These are phyloP conservation scores for Fusarium gaditjirri DNA, from an alignment of 2,329 filamentous ascomycete species.

Conservation along the genomic window DNA sequence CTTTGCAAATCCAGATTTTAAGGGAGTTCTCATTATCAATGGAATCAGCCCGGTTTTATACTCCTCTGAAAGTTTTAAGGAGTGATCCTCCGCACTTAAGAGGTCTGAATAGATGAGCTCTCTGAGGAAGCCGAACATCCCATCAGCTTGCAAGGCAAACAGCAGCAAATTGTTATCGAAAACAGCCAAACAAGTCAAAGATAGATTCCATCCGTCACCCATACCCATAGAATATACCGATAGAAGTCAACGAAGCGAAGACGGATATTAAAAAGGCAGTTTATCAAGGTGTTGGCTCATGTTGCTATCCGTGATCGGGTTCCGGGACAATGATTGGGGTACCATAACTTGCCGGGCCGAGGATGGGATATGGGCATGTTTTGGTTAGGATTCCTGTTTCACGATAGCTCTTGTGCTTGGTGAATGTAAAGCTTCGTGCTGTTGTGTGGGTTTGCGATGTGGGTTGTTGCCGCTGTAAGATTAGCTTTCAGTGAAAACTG, in stretches of 20 bases:
- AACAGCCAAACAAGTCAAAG: neutral
- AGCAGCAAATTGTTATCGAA: slow-evolving; percentile 15
- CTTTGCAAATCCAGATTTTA: neutral
- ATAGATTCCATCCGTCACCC: neutral
- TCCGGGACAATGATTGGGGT: slow-evolving; percentile 16
- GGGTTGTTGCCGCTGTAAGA: neutral
- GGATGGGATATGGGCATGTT: slow-evolving; percentile 10
- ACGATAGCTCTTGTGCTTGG: slow-evolving; percentile 1
- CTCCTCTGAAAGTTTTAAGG: neutral
- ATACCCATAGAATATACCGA: neutral
- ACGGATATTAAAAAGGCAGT: neutral
- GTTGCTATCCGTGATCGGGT: slow-evolving; percentile 21
- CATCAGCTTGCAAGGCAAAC: slow-evolving; percentile 20
- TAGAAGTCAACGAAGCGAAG: neutral
- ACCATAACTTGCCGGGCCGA: slow-evolving; percentile 30
- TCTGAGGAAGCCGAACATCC: neutral
- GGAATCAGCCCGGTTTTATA: neutral
- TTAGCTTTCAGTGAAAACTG: neutral
- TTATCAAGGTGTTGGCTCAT: slow-evolving; percentile 35
- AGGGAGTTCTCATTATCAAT: neutral
- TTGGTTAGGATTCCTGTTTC: neutral
- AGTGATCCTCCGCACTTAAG: slow-evolving; percentile 14
- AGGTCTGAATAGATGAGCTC: slow-evolving; percentile 5
- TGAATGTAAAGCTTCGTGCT: neutral
- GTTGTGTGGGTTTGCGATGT: neutral